These are phyloP conservation scores for Anisodus tanguticus DNA, from an alignment of 257 asterid species.

Conservation along the genomic window DNA sequence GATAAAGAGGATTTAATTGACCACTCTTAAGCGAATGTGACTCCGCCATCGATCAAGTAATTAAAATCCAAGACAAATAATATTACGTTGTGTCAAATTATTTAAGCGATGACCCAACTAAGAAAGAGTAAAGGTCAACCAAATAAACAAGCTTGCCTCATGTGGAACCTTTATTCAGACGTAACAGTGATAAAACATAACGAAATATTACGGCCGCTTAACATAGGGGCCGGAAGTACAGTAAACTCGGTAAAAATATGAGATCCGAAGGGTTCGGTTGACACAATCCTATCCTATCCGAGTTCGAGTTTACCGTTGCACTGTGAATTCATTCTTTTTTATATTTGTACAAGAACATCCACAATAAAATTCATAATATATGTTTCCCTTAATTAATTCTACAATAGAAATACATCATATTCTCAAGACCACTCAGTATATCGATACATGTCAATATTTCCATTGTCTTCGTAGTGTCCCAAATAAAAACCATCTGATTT, in stretches of 20 bases:
- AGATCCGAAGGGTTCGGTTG: no score
- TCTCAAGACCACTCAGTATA: slow-evolving; percentile 10
- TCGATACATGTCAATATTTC: not conserved
- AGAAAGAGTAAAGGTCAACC: not conserved
- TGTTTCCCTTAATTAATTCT: not conserved
- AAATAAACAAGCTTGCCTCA: not conserved
- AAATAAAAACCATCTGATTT: slow-evolving; percentile 25
- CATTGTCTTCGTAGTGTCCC: not conserved
- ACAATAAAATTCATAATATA: not conserved
- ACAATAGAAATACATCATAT: not conserved
- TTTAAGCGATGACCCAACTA: not conserved
- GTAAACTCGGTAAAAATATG: no score
- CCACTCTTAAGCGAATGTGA: not conserved
- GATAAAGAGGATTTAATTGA: no score
- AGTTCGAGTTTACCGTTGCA: not conserved
- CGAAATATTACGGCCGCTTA: no score
- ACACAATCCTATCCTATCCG: not conserved
- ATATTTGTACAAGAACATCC: not conserved
- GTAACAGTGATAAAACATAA: no score
- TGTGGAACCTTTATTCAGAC: no score
- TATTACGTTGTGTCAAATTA: not conserved
- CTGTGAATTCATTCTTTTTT: not conserved
- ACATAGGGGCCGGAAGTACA: accelerated
- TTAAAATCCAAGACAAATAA: not conserved
- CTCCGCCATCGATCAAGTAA: not conserved